Conservation (phyloP, 108 stramenopile genomes). For the Cyclotella baltica region DNA sequence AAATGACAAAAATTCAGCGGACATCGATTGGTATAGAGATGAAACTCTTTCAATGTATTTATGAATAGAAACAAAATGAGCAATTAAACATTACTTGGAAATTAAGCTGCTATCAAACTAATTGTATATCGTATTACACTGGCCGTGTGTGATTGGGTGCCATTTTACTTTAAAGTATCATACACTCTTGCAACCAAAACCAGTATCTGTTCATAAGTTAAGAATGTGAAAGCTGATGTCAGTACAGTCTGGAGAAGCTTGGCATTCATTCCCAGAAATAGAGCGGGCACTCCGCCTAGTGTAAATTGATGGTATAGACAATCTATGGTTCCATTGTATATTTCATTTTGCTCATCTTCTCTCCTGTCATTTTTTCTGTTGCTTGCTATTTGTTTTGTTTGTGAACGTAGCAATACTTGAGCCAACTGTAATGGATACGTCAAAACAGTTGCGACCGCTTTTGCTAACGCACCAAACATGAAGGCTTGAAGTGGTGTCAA, state of each 20-base stretch:
- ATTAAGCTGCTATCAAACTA: too few relatives aligned
- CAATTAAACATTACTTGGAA: neutral
- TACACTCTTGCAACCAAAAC: constrained; percentile 45
- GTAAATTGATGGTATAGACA: constrained; percentile 73
- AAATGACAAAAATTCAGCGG: constrained; percentile 18
- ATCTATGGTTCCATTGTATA: constrained; percentile 72
- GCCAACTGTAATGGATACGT: constrained; percentile 93
- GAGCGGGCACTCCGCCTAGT: constrained; percentile 65
- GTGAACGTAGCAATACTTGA: constrained; percentile 64
- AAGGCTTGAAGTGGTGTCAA: constrained; percentile 83
- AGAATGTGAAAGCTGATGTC: constrained; percentile 87
- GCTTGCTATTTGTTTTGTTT: constrained; percentile 32
- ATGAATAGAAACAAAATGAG: neutral
- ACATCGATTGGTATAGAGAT: constrained; percentile 69
- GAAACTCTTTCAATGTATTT: constrained; percentile 86
- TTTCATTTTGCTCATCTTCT: neutral
- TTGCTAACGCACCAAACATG: constrained; percentile 87
- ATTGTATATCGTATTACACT: too few relatives aligned
- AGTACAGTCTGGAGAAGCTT: constrained; percentile 93
- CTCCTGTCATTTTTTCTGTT: neutral
- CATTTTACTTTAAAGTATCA: constrained; percentile 3
- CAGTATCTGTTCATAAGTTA: constrained; percentile 92
- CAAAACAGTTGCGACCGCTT: constrained; percentile 84
- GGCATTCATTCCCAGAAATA: constrained; percentile 91
- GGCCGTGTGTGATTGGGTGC: too few relatives aligned